Conservation (phyloP, 495 filamentous ascomycete species). For the Penicillium arizonense region DNA sequence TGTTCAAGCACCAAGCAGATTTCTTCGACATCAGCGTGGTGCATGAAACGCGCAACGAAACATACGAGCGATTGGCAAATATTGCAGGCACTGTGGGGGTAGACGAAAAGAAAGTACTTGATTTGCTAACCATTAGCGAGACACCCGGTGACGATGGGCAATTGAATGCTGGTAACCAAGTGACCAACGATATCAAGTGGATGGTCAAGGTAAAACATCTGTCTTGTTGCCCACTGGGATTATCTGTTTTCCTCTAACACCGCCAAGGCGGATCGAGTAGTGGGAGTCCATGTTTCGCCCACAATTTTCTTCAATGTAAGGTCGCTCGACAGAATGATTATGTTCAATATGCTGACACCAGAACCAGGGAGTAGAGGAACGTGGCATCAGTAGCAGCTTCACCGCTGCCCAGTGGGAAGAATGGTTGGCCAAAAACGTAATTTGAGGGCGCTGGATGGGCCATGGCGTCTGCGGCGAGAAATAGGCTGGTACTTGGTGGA, state of each 20-base stretch:
- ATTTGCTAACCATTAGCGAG: conserved; percentile 61
- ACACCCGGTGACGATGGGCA: conserved; percentile 59
- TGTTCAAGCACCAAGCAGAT: conserved; percentile 68
- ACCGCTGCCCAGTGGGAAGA: conserved; percentile 76
- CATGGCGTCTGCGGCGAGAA: conserved; percentile 2
- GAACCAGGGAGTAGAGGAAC: conserved; percentile 68
- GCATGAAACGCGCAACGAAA: conserved; percentile 77
- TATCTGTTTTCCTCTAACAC: conserved; percentile 8
- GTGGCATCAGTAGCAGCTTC: conserved; percentile 75
- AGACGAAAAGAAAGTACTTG: conserved; percentile 60
- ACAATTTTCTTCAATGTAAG: conserved; percentile 80
- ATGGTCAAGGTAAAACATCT: conserved; percentile 64
- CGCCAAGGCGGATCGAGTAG: conserved; percentile 58
- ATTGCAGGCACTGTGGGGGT: conserved; percentile 67
- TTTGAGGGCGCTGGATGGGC: conserved; percentile 33
- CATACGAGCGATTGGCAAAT: conserved; percentile 73
- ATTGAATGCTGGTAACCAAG: conserved; percentile 72
- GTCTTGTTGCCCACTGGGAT: neutral
- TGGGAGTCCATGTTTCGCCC: conserved; percentile 84
- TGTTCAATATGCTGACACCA: conserved; percentile 22
- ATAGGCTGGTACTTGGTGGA: conserved; percentile 3
- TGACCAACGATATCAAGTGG: conserved; percentile 80
- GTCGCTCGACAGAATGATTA: neutral
- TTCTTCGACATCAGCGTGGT: conserved; percentile 84
- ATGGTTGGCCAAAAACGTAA: conserved; percentile 78